These are phyloP conservation scores for Malus orientalis DNA, from an alignment of 306 rosid genomes.

Conservation along the genomic window DNA sequence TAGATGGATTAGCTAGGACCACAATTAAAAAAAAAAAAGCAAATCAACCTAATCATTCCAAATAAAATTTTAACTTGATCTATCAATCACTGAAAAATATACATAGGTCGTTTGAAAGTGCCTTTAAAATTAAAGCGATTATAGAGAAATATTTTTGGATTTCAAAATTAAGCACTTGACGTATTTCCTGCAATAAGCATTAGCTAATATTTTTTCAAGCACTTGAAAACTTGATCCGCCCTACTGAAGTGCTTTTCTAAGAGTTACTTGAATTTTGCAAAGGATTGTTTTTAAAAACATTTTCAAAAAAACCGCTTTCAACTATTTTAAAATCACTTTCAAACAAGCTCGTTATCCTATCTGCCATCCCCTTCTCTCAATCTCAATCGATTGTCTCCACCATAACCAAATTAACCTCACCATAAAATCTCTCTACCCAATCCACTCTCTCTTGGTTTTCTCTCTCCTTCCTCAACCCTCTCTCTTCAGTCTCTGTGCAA, in stretches of 20 bases:
- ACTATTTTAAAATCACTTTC: too few relatives aligned
- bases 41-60: neutral
- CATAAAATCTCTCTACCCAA: neutral
- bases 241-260: too few relatives aligned
- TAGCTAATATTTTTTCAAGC: too few relatives aligned
- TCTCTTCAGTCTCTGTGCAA: neutral
- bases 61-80: neutral
- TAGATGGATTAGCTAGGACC: neutral
- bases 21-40: neutral
- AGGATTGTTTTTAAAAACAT: too few relatives aligned
- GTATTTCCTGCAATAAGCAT: too few relatives aligned
- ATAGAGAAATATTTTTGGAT: too few relatives aligned
- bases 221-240: too few relatives aligned
- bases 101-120: neutral
- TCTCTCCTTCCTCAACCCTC: neutral
- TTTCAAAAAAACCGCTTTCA: too few relatives aligned
- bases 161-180: too few relatives aligned
- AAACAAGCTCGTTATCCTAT: too few relatives aligned
- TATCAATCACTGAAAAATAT: slow-evolving; percentile 23
- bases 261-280: too few relatives aligned
- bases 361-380: neutral
- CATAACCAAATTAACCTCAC: neutral
- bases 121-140: too few relatives aligned
- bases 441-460: neutral
- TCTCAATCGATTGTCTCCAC: neutral